phyloP scores from a whole-genome alignment of 2,329 filamentous ascomycete species.

The Mollisia scopiformis region DNA sequence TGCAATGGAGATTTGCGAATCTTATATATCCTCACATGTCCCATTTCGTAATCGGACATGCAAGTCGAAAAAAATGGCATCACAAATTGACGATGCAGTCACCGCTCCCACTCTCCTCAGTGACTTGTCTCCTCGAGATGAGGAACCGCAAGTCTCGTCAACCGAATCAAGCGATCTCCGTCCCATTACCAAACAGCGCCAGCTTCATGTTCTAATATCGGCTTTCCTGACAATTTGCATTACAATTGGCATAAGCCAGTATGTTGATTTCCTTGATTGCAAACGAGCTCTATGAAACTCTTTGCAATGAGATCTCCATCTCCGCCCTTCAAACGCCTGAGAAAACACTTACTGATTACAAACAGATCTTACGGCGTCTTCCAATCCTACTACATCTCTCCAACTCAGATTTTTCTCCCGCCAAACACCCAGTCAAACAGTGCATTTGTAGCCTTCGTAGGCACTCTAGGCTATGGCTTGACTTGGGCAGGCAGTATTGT shows the following conservation, averaged over 20 bases:
- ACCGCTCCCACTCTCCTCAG: not conserved
- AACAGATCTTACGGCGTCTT: slow-evolving; percentile 54
- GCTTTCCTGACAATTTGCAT: slow-evolving; percentile 8
- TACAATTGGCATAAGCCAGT: slow-evolving; percentile 50
- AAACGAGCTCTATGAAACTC: too few species aligned
- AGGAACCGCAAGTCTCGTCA: not conserved
- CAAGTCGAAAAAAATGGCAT: not conserved
- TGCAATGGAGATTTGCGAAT: too few species aligned
- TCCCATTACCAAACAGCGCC: slow-evolving; percentile 38
- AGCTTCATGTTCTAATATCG: slow-evolving; percentile 43
- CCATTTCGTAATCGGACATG: not conserved
- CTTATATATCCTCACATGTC: not conserved
- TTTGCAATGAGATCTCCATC: too few species aligned
- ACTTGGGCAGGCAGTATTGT: slow-evolving; percentile 54
- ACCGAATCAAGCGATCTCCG: slow-evolving; percentile 13
- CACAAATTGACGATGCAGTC: not conserved
- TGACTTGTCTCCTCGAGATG: not conserved
- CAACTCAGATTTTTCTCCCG: slow-evolving; percentile 42
- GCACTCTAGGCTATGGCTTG: slow-evolving; percentile 50
- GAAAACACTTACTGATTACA: slow-evolving; percentile 49
- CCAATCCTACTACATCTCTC: slow-evolving; percentile 50
- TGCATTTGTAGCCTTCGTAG: slow-evolving; percentile 51
- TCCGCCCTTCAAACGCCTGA: slow-evolving; percentile 8
- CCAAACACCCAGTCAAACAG: slow-evolving; percentile 38
- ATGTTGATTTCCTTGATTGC: too few species aligned